Conservation (phyloP, 2,329 filamentous ascomycete genomes). For the Diaporthe sp. region DNA sequence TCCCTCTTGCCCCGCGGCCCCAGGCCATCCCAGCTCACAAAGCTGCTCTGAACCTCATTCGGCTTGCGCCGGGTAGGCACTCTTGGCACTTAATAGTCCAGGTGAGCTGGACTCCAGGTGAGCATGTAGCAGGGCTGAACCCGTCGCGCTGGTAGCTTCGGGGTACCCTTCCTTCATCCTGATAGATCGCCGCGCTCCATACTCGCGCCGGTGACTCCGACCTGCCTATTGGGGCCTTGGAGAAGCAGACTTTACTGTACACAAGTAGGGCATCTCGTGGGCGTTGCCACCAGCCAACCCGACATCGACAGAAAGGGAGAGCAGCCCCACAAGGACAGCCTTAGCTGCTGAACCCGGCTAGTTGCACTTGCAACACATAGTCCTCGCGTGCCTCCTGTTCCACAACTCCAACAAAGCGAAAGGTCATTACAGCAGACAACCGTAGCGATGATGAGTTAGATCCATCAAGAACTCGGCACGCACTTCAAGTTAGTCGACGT, state of each 20-base stretch:
- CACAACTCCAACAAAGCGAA: background rate
- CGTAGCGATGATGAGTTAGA: background rate
- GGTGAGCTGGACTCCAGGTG: background rate
- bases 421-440: background rate
- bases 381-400: background rate
- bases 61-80: background rate
- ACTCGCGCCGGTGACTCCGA: background rate
- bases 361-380: background rate
- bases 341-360: background rate
- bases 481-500: background rate
- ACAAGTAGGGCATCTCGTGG: background rate
- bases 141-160: background rate
- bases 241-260: background rate
- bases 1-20: background rate
- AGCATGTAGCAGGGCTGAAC: background rate
- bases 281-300: background rate
- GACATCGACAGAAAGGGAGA: background rate
- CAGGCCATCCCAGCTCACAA: background rate
- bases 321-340: background rate
- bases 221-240: background rate
- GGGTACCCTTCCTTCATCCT: background rate
- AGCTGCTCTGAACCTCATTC: background rate
- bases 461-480: background rate
- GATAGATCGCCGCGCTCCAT: slow-evolving; percentile 2
- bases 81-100: background rate